These are phyloP conservation scores for Circinella umbellata DNA, from an alignment of 371 early-diverging fungal species.

Conservation along the genomic window DNA sequence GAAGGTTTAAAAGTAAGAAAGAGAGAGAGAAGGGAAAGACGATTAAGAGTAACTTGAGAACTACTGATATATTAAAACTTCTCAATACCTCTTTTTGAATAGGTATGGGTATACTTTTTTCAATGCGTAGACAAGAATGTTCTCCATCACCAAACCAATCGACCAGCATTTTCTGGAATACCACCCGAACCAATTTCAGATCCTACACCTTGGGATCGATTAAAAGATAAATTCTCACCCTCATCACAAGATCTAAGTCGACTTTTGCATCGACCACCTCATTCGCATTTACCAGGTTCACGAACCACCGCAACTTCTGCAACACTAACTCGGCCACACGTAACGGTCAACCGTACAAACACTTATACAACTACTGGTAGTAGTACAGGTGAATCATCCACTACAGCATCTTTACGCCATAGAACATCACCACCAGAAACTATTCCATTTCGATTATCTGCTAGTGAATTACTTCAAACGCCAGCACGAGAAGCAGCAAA, in stretches of 20 bases:
- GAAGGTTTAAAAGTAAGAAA: conserved; percentile 43
- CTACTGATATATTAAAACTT: too few relatives aligned
- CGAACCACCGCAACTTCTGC: background rate
- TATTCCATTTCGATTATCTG: conserved; percentile 36
- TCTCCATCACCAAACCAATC: conserved; percentile 24
- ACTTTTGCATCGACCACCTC: conserved; percentile 10
- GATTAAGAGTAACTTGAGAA: too few relatives aligned
- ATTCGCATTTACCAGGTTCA: background rate
- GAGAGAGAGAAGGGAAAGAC: too few relatives aligned
- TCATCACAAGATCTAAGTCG: background rate
- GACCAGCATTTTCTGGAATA: conserved; percentile 23
- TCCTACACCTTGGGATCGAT: conserved; percentile 26
- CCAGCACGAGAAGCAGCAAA: conserved; percentile 42
- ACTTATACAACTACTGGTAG: background rate
- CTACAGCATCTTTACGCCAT: conserved; percentile 1
- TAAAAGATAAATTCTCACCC: conserved; percentile 13
- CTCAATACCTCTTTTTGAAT: background rate
- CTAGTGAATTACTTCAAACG: conserved; percentile 28
- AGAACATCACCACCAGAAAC: conserved; percentile 45
- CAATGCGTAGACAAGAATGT: conserved; percentile 18
- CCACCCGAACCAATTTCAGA: background rate
- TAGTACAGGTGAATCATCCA: background rate
- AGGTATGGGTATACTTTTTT: conserved; percentile 43
- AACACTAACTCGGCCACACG: background rate
- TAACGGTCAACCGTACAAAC: too few relatives aligned